Evolutionary conservation across 768 basidiomycete species (phyloP), one percentile per base, ranked within the genome.

Genomic region (Pleurotus platypus): DNA sequence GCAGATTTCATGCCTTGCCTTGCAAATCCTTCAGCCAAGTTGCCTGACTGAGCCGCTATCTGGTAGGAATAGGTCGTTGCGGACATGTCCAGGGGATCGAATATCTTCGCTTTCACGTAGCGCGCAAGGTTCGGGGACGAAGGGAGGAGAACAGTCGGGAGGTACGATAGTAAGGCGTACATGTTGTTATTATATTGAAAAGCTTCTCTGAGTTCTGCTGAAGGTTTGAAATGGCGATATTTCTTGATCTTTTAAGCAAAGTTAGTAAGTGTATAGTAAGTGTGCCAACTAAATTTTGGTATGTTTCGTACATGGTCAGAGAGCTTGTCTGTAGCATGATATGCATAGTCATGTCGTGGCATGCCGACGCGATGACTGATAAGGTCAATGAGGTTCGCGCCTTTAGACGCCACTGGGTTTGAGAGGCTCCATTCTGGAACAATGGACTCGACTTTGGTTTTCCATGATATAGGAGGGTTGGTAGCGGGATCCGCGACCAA

Each of bases 121-220:
- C 60, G 59, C 18, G 65, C 63, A 53, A 66, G 64, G n/a, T 59
- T 53, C 20, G 45, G 45, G 40, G 48, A 56, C 18, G 59, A 59
- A 4, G 57, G 60, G 50, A 59, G 56, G 30, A 69, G 60, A 1
- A 60, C 27, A 5, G 55, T 55, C 2, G 66, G 69, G 18, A 69
- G 60, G 40, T 63, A 63, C 0, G 68, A 68, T 3, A 69, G 57
- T 4, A 65, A 24, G 4, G 63, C 62, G 60, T 69, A 69, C 64
- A 67, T 66, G 49, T 61, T 63, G 58, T 69, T 68, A 46, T 64
- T 63, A 53, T 69, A 68, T 55, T 69, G 68, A 35, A 50, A 66
- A 3, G 16, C 59, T 15, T 67, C 63, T 5, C 69, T 66, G 50
- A 70, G 67, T 11, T 59, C 60, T 0, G 63, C 56, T 4, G 67